phyloP scores from a whole-genome alignment of 1,139 yeast genomes.

The Pichia sp. region DNA sequence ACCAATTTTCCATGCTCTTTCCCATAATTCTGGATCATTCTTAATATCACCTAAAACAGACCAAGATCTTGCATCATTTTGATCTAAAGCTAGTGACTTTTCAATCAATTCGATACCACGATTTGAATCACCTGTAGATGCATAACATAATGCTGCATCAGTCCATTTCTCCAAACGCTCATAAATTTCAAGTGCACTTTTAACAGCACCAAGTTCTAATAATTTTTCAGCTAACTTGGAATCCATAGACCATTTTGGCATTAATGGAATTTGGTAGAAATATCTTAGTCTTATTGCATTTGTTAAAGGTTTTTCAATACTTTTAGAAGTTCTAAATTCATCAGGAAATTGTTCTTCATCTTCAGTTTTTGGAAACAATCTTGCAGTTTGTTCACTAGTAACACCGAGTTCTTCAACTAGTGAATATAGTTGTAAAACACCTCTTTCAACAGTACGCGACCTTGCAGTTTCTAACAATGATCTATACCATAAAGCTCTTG shows the following conservation, averaged over 20 bases:
- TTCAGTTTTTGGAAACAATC: conserved; percentile 50
- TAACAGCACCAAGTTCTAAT: conserved; percentile 77
- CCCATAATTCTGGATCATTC: conserved; percentile 73
- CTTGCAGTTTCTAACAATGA: conserved; percentile 74
- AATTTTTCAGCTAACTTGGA: conserved; percentile 77
- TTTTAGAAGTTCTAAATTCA: conserved; percentile 22
- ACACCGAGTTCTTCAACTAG: conserved; percentile 84
- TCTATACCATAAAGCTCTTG: conserved; percentile 86
- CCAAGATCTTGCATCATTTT: conserved; percentile 77
- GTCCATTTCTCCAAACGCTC: conserved; percentile 69
- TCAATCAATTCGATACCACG: conserved; percentile 58
- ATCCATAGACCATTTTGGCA: conserved; percentile 87
- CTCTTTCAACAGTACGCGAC: conserved; percentile 87
- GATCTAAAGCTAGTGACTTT: conserved; percentile 47
- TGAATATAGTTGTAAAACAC: conserved; percentile 87
- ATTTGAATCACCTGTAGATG: conserved; percentile 70
- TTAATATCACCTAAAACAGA: conserved; percentile 83
- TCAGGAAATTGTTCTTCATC: conserved; percentile 28
- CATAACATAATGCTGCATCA: conserved; percentile 88
- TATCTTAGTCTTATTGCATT: conserved; percentile 55
- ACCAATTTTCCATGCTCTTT: conserved; percentile 81
- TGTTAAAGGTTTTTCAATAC: conserved; percentile 25
- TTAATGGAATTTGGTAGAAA: conserved; percentile 66
- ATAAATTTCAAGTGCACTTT: conserved; percentile 86
- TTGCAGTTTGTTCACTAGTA: conserved; percentile 45